Evolutionary conservation across 164 flowering plant genomes (phyloP).

Genomic region (Tetracentron sinense): DNA sequence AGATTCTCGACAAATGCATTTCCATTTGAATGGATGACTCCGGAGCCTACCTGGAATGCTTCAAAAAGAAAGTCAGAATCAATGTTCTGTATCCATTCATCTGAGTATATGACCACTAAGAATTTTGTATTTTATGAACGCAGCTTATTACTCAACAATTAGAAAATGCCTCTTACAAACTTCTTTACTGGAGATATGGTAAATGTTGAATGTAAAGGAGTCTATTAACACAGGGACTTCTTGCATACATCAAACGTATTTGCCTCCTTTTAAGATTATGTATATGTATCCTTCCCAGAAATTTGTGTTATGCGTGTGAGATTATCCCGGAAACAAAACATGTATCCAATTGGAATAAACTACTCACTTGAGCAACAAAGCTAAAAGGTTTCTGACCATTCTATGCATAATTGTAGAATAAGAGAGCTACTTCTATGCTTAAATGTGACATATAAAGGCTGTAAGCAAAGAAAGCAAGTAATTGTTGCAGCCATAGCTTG

Average conservation of each 20-base stretch:
- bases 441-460: too few relatives aligned
- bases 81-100: not conserved
- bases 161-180: not conserved
- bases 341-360: too few relatives aligned
- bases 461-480: too few relatives aligned
- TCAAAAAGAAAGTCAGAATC: not conserved
- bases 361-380: too few relatives aligned
- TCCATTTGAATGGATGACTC: constrained; percentile 1
- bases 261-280: not conserved
- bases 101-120: not conserved
- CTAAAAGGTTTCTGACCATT: too few relatives aligned
- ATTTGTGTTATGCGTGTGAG: too few relatives aligned
- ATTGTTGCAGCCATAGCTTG: too few relatives aligned
- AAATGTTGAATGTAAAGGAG: not conserved
- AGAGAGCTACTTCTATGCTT: too few relatives aligned
- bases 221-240: not conserved
- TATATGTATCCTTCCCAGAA: not conserved
- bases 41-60: constrained; percentile 3
- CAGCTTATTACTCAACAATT: not conserved
- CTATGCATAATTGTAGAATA: too few relatives aligned
- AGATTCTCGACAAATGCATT: constrained; percentile 7
- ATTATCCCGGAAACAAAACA: too few relatives aligned
- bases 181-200: not conserved
- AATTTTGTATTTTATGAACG: not conserved
- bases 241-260: not conserved